These are phyloP conservation scores for Fallopia convolvulus DNA, from an alignment of 148 eudicot species.

Conservation along the genomic window DNA sequence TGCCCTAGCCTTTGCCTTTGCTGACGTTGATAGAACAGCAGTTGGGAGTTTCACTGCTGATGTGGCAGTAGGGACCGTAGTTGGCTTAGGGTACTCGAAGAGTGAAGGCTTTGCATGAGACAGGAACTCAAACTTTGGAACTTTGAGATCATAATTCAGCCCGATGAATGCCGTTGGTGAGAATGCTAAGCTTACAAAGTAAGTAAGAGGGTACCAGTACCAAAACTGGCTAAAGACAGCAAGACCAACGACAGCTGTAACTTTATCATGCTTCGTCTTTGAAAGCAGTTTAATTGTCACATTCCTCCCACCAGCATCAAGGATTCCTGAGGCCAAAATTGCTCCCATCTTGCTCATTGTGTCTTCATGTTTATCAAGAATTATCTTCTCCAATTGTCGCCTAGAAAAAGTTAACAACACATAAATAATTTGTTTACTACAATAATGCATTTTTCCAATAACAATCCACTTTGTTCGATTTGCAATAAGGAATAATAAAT, in stretches of 20 bases:
- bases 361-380: constrained; percentile 97
- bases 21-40: constrained; percentile 83
- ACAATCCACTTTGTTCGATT: not conserved
- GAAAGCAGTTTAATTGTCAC: constrained; percentile 93
- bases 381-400: constrained; percentile 91
- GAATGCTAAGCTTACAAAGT: constrained; percentile 84
- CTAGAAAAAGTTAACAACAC: constrained; percentile 22
- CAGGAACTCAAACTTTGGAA: constrained; percentile 80
- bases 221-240: constrained; percentile 97
- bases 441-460: not conserved
- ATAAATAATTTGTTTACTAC: not conserved
- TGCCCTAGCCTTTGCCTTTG: constrained; percentile 73
- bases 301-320: constrained; percentile 98
- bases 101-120: constrained; percentile 92
- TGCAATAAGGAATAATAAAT: not conserved
- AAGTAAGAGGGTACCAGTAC: constrained; percentile 99
- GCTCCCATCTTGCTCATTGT: constrained; percentile 99
- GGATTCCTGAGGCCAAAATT: constrained; percentile 90
- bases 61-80: constrained; percentile 64
- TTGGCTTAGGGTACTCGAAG: constrained; percentile 94
- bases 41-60: constrained; percentile 87
- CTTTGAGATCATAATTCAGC: constrained; percentile 81
- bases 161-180: constrained; percentile 98
- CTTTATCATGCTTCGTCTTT: constrained; percentile 81
- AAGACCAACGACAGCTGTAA: constrained; percentile 90